Evolutionary conservation across 805 yeast species (phyloP), one percentile per base, ranked within the genome.

Genomic region (Ogataea allantospora): DNA sequence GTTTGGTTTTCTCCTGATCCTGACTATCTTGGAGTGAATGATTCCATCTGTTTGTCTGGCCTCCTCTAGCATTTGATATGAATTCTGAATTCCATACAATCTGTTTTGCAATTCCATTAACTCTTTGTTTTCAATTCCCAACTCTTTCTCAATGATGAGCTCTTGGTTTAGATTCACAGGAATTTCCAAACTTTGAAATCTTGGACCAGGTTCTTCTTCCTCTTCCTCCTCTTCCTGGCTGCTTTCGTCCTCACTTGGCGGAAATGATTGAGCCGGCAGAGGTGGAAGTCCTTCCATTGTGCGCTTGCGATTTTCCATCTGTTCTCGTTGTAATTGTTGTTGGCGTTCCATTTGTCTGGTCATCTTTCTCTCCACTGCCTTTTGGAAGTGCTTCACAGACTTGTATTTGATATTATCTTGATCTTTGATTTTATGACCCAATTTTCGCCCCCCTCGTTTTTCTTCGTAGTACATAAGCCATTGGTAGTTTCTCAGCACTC

Each of bases 381-480:
- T 65, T 27, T 60, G 56, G 35, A 62, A 62, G 6, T 53, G 42
- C 17, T 57, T 46, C 26, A 52, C 48, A 3, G 58, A 43, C 33
- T 44, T 48, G 33, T 41, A 46, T 23, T 38, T 47, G 21, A 43
- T 31, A 12, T 42, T 45, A 10, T 38, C 47, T 21, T 34, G 26
- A n/a, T 38, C 10, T 21, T 36, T 44, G n/a, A 48, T 35, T 16
- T 40, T 44, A 23, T 54, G 53, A 19, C 45, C 38, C n/a, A 59
- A 38, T 14, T 35, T 46, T 24, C 46, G 50, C 7, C 60, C 57
- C 7, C 78, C 78, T 15, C 63, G 51, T 46, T 67, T 71, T 20
- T 61, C 59, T 34, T 62, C 66, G 68, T 71, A 76, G 45, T 70
- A 76, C 47, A 61, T 62, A 15, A 54, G 47, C 81, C 81, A 76